phyloP scores from a whole-genome alignment of 2,329 filamentous ascomycete species.

The Myriosclerotinia curreyana region DNA sequence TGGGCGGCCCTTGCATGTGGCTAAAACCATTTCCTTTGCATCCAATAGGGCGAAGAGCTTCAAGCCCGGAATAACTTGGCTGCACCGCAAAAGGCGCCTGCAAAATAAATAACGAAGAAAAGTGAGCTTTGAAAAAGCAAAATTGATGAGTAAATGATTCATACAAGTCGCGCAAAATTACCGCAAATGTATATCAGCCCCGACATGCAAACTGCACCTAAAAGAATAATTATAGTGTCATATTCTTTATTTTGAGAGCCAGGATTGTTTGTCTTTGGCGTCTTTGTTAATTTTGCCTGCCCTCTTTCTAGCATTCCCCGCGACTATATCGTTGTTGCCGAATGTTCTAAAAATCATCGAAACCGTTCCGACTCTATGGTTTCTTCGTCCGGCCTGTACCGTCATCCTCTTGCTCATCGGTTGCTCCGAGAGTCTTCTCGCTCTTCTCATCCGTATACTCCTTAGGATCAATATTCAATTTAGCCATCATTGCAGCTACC shows the following conservation, averaged over 20 bases:
- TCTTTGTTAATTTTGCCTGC: background rate
- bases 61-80: background rate
- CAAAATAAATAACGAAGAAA: slow-evolving; percentile 16
- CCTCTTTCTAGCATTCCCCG: background rate
- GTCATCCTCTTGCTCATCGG: slow-evolving; percentile 14
- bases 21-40: background rate
- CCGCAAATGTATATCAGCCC: slow-evolving; percentile 10
- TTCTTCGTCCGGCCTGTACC: slow-evolving; percentile 19
- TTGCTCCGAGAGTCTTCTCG: background rate
- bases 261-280: background rate
- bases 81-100: slow-evolving; percentile 11
- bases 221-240: background rate
- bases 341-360: background rate
- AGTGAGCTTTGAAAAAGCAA: slow-evolving; percentile 14
- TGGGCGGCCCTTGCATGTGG: slow-evolving; percentile 13
- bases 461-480: slow-evolving; percentile 46
- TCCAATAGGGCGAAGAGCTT: background rate
- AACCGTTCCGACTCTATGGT: slow-evolving; percentile 12
- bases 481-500: slow-evolving; percentile 58
- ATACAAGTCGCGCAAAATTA: slow-evolving; percentile 7
- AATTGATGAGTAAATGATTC: background rate
- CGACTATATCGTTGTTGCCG: background rate
- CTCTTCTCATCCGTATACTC: slow-evolving; percentile 32
- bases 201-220: slow-evolving; percentile 5
- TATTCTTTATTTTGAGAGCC: background rate